Evolutionary conservation across 257 asterid genomes (phyloP), one percentile per base, ranked within the genome.

Genomic region (Scutellaria baicalensis): DNA sequence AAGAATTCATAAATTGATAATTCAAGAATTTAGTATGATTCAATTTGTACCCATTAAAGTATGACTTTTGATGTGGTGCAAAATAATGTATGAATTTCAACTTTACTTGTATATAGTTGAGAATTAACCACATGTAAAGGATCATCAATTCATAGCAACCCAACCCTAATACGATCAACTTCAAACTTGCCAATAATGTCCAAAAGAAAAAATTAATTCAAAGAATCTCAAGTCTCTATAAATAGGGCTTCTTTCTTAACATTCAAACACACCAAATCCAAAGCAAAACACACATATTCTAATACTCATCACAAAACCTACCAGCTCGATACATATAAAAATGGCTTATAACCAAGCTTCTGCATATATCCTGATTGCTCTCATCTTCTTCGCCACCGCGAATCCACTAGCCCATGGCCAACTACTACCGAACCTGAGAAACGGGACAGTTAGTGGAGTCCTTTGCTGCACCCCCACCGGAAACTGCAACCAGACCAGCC

Each of bases 391-490:
- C 2, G 23, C 55, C 8, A 14, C 55, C 2, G 11, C 59, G 9
- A 52, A 20, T 52, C 36, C 35, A 52, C 1, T 8, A 7, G 33
- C n/a, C 6, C 33, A 52, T 9, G 13, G 6, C 11, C 64, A 23
- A 33, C 1, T 4, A 27, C 35, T 27, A 27, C 33, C 49, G 1
- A 18, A 6, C 16, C 54, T 10, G 3, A 2, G 0, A 14, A 58
- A 44, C 56, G 0, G 47, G 39, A 14, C 0, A 3, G 33, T 48
- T 3, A 8, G 0, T 13, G 64, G 72, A n/a, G 0, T 0, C 3
- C 1, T 67, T 12, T 51, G 72, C 10, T 67, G 72, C 64, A 54
- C 73, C 0, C 0, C 43, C 73, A 20, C 54, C 73, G 64, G 73
- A 6, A 68, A 8, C 6, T 68, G 73, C 17, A 2, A 0, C 55